These are phyloP conservation scores for Asterella californica DNA, from an alignment of 225 moss, liverwort and hornwort genomes.

Conservation along the genomic window DNA sequence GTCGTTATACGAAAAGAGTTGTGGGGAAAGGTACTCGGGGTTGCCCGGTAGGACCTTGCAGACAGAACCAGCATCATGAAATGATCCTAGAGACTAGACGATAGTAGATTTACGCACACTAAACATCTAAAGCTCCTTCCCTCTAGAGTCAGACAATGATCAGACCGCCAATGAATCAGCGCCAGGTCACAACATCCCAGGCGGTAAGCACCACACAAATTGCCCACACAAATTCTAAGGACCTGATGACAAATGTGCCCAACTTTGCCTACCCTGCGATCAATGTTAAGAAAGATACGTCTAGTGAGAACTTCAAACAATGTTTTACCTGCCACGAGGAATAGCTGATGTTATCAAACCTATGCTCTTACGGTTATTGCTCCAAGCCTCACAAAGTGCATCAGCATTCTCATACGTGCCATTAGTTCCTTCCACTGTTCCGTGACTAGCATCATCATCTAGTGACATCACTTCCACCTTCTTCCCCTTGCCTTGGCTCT, in stretches of 20 bases:
- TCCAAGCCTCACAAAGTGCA: constrained; percentile 14
- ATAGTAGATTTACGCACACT: neutral
- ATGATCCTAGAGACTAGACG: neutral
- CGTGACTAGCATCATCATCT: neutral
- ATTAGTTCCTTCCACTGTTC: neutral
- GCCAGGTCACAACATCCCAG: neutral
- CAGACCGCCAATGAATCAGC: too few relatives aligned
- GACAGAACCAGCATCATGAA: neutral
- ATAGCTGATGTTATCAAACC: constrained; percentile 40
- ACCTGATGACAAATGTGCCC: neutral
- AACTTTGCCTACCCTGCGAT: too few relatives aligned
- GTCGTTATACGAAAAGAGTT: neutral
- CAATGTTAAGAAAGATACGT: neutral
- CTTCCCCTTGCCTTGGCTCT: constrained; percentile 20
- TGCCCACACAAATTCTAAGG: neutral
- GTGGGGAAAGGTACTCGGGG: neutral
- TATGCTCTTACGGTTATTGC: constrained; percentile 25
- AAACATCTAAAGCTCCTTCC: neutral
- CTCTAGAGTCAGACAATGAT: too few relatives aligned
- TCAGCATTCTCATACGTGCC: constrained; percentile 4
- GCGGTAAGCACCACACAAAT: neutral
- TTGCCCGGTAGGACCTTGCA: neutral
- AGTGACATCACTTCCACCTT: neutral
- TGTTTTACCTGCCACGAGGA: constrained; percentile 35
- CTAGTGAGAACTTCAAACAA: neutral